Conservation (phyloP, 2,329 filamentous ascomycete genomes). For the Alternaria dauci region DNA sequence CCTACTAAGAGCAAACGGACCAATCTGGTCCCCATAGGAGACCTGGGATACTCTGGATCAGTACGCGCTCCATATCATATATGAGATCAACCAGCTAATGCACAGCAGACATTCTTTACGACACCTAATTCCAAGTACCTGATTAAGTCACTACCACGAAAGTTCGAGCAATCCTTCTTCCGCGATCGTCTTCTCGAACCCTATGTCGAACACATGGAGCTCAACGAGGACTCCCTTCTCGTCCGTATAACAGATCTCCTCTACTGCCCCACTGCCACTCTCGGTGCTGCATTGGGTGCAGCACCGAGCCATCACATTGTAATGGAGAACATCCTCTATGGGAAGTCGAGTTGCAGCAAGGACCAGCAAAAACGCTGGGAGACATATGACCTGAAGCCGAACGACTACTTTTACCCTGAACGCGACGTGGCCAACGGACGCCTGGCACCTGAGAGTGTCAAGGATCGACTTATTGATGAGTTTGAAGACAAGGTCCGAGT, state of each 20-base stretch:
- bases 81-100: slow-evolving; percentile 14
- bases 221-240: slow-evolving; percentile 67
- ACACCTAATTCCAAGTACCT: slow-evolving; percentile 73
- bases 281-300: slow-evolving; percentile 67
- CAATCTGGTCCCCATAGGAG: slow-evolving; percentile 66
- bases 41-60: slow-evolving; percentile 78
- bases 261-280: slow-evolving; percentile 61
- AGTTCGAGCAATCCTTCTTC: slow-evolving; percentile 76
- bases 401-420: slow-evolving; percentile 78
- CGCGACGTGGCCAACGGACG: slow-evolving; percentile 72
- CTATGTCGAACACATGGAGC: slow-evolving; percentile 70
- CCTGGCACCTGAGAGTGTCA: slow-evolving; percentile 70
- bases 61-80: slow-evolving; percentile 46
- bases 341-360: slow-evolving; percentile 58
- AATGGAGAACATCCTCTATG: slow-evolving; percentile 78
- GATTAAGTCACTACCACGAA: slow-evolving; percentile 74
- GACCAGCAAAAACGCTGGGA: slow-evolving; percentile 65
- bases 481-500: slow-evolving; percentile 73
- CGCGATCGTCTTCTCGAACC: slow-evolving; percentile 69
- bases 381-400: slow-evolving; percentile 77
- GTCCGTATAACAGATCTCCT: slow-evolving; percentile 77
- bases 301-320: slow-evolving; percentile 77
- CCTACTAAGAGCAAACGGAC: slow-evolving; percentile 50
- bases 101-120: slow-evolving; percentile 70
- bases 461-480: slow-evolving; percentile 70